A percentile compares a stretch with the other conserved stretches of the same genome.
Evolutionary conservation across 352 stramenopile species (phyloP).

Genomic region (Globisporangium megalacanthum): DNA sequence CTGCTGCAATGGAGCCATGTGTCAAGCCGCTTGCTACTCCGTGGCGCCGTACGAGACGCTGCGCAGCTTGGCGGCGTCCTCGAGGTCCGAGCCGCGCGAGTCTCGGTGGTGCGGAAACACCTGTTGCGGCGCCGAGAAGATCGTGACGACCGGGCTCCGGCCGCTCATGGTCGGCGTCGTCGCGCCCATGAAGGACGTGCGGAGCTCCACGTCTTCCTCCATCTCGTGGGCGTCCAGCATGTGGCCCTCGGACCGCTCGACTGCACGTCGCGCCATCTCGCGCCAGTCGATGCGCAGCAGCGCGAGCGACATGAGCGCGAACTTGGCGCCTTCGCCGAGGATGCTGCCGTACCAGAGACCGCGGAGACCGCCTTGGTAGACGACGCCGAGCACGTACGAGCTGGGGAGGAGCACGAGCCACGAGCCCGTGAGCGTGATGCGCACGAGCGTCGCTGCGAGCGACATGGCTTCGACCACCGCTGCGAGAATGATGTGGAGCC

Average conservation of each 20-base stretch:
- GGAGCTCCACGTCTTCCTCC: constrained; percentile 54
- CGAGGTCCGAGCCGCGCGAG: constrained; percentile 8
- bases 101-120: constrained; percentile 31
- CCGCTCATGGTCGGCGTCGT: constrained; percentile 60
- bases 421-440: constrained; percentile 59
- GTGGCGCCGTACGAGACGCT: constrained; percentile 19
- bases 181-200: constrained; percentile 47
- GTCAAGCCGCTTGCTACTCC: not conserved
- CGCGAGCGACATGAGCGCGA: constrained; percentile 49
- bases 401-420: constrained; percentile 67
- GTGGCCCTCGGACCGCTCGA: constrained; percentile 58
- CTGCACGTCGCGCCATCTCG: constrained; percentile 55
- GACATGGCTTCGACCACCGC: constrained; percentile 80
- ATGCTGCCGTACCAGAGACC: constrained; percentile 78
- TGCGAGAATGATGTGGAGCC: constrained; percentile 69
- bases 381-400: constrained; percentile 56
- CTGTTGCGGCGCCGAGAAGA: constrained; percentile 48
- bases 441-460: constrained; percentile 60
- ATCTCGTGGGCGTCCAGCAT: constrained; percentile 47
- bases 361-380: constrained; percentile 37
- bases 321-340: constrained; percentile 66
- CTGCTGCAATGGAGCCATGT: too few species aligned
- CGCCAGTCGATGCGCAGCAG: constrained; percentile 64
- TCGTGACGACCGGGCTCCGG: constrained; percentile 48
- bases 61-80: constrained; percentile 13